Conservation (phyloP, 257 asterid species). For the Leptodermis oblonga region DNA sequence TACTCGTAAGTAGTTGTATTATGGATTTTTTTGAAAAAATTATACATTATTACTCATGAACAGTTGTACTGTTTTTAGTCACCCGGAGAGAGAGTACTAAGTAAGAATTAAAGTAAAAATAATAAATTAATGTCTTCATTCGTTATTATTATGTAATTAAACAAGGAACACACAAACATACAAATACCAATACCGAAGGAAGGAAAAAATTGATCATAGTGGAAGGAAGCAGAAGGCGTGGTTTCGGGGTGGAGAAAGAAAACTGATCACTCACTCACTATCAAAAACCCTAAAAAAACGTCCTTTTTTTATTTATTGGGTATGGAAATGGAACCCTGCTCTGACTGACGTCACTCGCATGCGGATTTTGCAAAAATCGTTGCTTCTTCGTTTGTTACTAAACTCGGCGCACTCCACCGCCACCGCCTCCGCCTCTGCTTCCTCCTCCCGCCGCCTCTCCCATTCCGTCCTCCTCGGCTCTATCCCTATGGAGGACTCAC, state of each 20-base stretch:
- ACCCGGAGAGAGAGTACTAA: no score
- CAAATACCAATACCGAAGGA: no score
- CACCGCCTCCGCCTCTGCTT: neutral
- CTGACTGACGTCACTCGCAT: neutral
- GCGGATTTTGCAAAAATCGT: neutral
- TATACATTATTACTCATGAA: no score
- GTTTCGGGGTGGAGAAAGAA: neutral
- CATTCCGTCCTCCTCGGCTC: slow-evolving; percentile 2
- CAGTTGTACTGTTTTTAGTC: no score
- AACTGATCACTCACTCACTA: neutral
- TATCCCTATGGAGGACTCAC: slow-evolving; percentile 21
- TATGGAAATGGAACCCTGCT: neutral
- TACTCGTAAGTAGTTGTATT: no score
- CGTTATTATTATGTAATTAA: no score
- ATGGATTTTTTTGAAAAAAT: no score
- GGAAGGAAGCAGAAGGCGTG: neutral
- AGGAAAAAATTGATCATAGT: no score
- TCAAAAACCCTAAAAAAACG: neutral
- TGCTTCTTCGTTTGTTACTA: neutral
- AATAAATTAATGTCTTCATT: no score
- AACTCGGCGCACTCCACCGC: neutral
- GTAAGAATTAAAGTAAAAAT: no score
- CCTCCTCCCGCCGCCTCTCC: neutral
- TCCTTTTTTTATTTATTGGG: neutral
- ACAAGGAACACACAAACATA: no score